Evolutionary conservation across 2,329 filamentous ascomycete species (phyloP).

Genomic region (Ascochyta rabiei): DNA sequence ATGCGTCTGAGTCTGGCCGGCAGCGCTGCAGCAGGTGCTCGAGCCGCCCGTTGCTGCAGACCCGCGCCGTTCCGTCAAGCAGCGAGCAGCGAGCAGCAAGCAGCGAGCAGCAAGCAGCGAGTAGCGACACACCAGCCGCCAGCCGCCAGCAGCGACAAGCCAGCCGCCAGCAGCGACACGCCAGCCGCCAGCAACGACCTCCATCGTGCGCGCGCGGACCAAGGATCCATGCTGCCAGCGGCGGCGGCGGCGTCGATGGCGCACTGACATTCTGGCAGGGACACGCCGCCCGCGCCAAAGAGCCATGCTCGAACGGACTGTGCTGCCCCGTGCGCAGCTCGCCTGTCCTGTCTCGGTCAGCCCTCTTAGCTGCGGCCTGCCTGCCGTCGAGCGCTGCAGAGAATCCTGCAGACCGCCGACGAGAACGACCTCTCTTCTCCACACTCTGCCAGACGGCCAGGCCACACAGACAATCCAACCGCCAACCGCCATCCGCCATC

Average conservation of each 20-base stretch:
- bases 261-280: constrained; percentile 36
- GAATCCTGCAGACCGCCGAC: constrained; percentile 47
- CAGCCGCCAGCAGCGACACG: constrained; percentile 21
- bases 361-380: constrained; percentile 50
- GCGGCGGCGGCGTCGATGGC: constrained; percentile 21
- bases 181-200: constrained; percentile 21
- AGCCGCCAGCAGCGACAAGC: constrained; percentile 24
- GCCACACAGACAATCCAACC: too few species aligned
- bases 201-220: constrained; percentile 21
- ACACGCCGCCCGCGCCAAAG: constrained; percentile 36
- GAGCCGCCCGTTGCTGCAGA: constrained; percentile 35
- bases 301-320: constrained; percentile 35
- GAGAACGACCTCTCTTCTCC: constrained; percentile 41
- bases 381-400: constrained; percentile 46
- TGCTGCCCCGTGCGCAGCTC: constrained; percentile 43
- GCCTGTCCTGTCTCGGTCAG: constrained; percentile 48
- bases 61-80: constrained; percentile 46
- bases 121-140: too few species aligned
- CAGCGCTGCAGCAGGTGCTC: constrained; percentile 24
- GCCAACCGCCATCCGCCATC: too few species aligned
- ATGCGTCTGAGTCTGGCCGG: constrained; percentile 24
- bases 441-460: constrained; percentile 27
- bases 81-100: constrained; percentile 20
- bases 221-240: constrained; percentile 23
- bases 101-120: too few species aligned